These are phyloP conservation scores for Pestalotiopsis sp. DNA, from an alignment of 2,329 filamentous ascomycete genomes.

Conservation along the genomic window DNA sequence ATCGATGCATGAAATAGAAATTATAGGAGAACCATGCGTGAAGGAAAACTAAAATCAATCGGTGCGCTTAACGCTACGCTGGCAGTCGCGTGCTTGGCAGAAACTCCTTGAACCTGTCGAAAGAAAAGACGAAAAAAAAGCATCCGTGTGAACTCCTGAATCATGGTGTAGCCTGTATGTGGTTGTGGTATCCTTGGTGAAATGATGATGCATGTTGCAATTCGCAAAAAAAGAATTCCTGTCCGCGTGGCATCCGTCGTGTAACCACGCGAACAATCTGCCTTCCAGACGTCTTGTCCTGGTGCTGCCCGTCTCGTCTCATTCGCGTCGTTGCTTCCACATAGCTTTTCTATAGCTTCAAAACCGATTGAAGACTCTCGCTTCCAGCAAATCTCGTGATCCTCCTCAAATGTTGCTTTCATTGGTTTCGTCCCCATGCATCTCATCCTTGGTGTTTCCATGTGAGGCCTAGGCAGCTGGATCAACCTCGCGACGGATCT, in stretches of 20 bases:
- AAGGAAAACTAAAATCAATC: background rate
- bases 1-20: background rate
- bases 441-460: too few species aligned
- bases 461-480: constrained; percentile 20
- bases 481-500: constrained; percentile 55
- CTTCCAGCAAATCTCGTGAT: background rate
- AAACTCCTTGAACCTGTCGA: background rate
- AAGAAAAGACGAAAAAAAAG: background rate
- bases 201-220: background rate
- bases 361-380: background rate
- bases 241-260: background rate
- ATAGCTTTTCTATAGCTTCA: background rate
- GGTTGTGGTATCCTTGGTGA: background rate
- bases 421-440: background rate
- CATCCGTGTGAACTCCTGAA: background rate
- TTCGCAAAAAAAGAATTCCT: background rate
- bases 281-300: background rate
- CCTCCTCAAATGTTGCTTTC: too few species aligned
- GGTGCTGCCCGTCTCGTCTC: background rate
- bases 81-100: background rate
- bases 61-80: background rate
- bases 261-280: background rate
- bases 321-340: background rate
- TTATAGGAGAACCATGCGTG: background rate
- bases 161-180: background rate